phyloP scores from a whole-genome alignment of 495 filamentous ascomycete species.

The Penicillium diatomitis region DNA sequence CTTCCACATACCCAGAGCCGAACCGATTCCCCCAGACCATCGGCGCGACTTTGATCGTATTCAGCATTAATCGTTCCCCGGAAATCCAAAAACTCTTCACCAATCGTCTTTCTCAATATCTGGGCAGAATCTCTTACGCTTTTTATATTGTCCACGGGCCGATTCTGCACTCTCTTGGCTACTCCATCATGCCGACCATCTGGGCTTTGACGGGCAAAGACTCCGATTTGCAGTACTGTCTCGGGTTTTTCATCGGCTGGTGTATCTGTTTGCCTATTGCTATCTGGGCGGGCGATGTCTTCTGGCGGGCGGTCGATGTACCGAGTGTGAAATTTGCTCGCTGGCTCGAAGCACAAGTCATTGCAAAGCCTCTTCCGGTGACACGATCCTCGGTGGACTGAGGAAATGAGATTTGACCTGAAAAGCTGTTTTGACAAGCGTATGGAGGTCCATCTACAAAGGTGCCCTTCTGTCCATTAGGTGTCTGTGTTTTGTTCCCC shows the following conservation, averaged over 20 bases:
- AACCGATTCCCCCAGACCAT: constrained; percentile 41
- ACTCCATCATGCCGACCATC: constrained; percentile 41
- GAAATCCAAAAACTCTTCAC: constrained; percentile 47
- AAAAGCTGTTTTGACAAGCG: too few relatives aligned
- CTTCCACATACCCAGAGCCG: constrained; percentile 32
- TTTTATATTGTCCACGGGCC: constrained; percentile 60
- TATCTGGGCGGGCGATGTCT: constrained; percentile 50
- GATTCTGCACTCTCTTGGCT: constrained; percentile 42
- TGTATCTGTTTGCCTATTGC: constrained; percentile 41
- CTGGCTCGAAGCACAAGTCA: constrained; percentile 38
- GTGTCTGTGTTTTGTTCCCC: too few relatives aligned
- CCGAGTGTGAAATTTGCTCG: constrained; percentile 47
- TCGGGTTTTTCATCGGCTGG: constrained; percentile 43
- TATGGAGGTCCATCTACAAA: too few relatives aligned
- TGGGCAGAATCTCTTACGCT: constrained; percentile 52
- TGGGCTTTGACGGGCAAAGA: constrained; percentile 46
- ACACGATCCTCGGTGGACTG: not conserved
- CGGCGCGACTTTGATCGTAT: constrained; percentile 47
- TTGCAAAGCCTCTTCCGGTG: constrained; percentile 3
- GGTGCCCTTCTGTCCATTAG: too few relatives aligned
- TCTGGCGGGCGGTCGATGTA: constrained; percentile 50
- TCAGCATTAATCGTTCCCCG: constrained; percentile 43
- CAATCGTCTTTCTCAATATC: constrained; percentile 48
- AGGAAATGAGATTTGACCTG: too few relatives aligned
- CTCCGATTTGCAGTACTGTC: constrained; percentile 41